These are phyloP conservation scores for Exophiala alcalophila DNA, from an alignment of 2,329 filamentous ascomycete genomes.

Conservation along the genomic window DNA sequence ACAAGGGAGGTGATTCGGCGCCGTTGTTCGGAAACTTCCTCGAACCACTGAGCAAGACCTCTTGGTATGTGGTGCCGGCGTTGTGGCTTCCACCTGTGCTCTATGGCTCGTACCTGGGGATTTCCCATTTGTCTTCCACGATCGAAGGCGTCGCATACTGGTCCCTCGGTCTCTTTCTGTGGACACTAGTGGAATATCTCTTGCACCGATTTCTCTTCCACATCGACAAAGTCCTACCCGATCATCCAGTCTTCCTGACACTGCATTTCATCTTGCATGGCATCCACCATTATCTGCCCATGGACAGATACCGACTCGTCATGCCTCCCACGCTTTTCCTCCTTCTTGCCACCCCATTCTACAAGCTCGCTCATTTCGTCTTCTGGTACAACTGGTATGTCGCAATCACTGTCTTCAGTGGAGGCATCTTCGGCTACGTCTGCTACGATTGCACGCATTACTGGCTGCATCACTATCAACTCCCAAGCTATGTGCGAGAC, in stretches of 20 bases:
- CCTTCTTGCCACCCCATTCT: slow-evolving; percentile 81
- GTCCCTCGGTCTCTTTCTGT: slow-evolving; percentile 68
- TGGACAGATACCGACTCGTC: slow-evolving; percentile 95
- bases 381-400: slow-evolving; percentile 84
- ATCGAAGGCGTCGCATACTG: slow-evolving; percentile 61
- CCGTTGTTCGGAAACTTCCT: slow-evolving; percentile 96
- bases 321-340: slow-evolving; percentile 93
- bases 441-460: slow-evolving; percentile 98
- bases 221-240: slow-evolving; percentile 84
- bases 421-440: slow-evolving; percentile 91
- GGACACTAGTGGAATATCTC: slow-evolving; percentile 86
- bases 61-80: slow-evolving; percentile 85
- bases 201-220: slow-evolving; percentile 93
- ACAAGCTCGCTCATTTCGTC: slow-evolving; percentile 78
- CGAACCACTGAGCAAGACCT: slow-evolving; percentile 92
- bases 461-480: slow-evolving; percentile 93
- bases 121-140: slow-evolving; percentile 46
- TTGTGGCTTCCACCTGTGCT: slow-evolving; percentile 79
- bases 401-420: slow-evolving; percentile 75
- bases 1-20: slow-evolving; percentile 87
- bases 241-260: slow-evolving; percentile 84
- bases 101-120: slow-evolving; percentile 68
- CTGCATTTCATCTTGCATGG: slow-evolving; percentile 92
- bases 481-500: slow-evolving; percentile 83
- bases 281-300: slow-evolving; percentile 97